Conservation (phyloP, 2,329 filamentous ascomycete genomes). For the Tolypocladium inflatum region DNA sequence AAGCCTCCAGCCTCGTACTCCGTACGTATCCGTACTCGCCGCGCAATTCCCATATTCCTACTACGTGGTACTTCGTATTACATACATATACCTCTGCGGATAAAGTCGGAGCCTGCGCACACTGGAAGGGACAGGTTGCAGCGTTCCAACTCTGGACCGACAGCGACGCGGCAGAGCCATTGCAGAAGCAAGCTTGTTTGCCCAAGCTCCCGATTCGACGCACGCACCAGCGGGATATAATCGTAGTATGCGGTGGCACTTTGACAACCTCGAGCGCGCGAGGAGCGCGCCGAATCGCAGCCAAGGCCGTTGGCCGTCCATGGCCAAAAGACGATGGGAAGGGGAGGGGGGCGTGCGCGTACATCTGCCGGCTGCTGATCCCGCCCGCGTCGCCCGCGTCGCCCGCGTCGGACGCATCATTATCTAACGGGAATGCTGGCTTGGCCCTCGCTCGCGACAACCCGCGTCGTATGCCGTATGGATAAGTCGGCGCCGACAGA, state of each 20-base stretch:
- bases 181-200: not conserved
- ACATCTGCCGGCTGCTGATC: not conserved
- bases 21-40: no score
- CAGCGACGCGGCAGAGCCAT: not conserved
- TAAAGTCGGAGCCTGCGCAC: not conserved
- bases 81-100: no score
- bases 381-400: not conserved
- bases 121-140: not conserved
- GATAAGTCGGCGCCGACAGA: conserved; percentile 3
- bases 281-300: not conserved
- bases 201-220: not conserved
- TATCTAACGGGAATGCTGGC: not conserved
- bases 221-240: not conserved
- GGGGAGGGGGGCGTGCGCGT: not conserved
- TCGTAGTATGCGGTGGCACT: not conserved
- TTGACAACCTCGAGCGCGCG: not conserved
- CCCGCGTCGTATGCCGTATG: not conserved
- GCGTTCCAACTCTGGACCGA: not conserved
- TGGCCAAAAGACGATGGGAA: no score
- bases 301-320: not conserved
- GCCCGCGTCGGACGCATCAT: not conserved
- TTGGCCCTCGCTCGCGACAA: not conserved
- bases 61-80: not conserved
- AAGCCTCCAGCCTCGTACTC: not conserved
- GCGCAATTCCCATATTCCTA: not conserved